Conservation (phyloP, 345 rosid genomes). For the Hibiscus syriacus region DNA sequence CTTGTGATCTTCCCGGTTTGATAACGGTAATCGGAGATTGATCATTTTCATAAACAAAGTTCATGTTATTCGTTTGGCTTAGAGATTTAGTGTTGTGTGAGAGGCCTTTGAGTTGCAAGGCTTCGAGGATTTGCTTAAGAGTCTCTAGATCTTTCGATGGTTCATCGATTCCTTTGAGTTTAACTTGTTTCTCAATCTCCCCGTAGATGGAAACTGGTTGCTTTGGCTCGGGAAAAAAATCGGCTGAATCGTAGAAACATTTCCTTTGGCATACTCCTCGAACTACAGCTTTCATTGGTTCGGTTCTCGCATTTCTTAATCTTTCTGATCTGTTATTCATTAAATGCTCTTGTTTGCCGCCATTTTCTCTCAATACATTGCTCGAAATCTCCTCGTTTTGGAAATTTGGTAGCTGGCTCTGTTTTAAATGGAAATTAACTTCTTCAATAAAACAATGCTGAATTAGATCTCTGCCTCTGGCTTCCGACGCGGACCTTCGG, state of each 20-base stretch:
- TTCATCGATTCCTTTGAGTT: constrained; percentile 61
- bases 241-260: constrained; percentile 63
- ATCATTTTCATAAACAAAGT: constrained; percentile 36
- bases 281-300: constrained; percentile 34
- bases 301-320: constrained; percentile 34
- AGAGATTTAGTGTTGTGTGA: constrained; percentile 42
- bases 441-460: constrained; percentile 50
- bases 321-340: constrained; percentile 16
- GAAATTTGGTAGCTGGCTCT: constrained; percentile 19
- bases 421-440: constrained; percentile 39
- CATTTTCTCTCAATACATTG: constrained; percentile 21
- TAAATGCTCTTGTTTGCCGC: constrained; percentile 15
- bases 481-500: constrained; percentile 92
- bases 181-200: constrained; percentile 58
- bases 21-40: constrained; percentile 44
- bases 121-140: constrained; percentile 78
- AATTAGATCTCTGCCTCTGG: constrained; percentile 53
- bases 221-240: constrained; percentile 77
- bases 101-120: constrained; percentile 83
- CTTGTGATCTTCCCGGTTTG: constrained; percentile 30
- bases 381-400: constrained; percentile 11
- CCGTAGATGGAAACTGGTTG: constrained; percentile 35
- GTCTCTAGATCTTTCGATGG: constrained; percentile 77
- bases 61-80: constrained; percentile 25
- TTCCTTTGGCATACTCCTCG: constrained; percentile 38